A percentile compares a stretch with the other conserved stretches of the same genome.
Conservation (phyloP, 1,284 basidiomycete species). For the Boletellus deceptivus region DNA sequence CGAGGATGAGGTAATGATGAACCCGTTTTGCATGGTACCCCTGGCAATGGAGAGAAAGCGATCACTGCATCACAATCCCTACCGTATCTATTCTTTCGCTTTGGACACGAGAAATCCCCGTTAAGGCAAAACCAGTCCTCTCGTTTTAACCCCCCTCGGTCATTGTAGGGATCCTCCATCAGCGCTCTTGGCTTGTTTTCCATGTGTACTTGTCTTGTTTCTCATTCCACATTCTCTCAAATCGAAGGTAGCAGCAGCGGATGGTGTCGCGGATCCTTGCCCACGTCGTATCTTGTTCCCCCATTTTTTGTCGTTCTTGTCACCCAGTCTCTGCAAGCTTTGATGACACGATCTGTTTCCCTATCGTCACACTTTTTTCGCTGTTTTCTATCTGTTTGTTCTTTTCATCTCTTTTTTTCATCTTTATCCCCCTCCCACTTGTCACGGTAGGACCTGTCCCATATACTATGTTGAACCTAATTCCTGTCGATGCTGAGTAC, state of each 20-base stretch:
- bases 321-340: not conserved
- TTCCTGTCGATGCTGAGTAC: no score
- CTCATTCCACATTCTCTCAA: no score
- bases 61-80: conserved; percentile 27
- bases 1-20: conserved; percentile 18
- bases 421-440: not conserved
- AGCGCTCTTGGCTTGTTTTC: no score
- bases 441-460: no score
- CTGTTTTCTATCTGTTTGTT: conserved; percentile 1
- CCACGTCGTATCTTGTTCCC: conserved; percentile 5
- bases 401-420: conserved; percentile 1
- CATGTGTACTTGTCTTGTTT: not conserved
- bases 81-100: conserved; percentile 36
- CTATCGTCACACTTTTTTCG: not conserved
- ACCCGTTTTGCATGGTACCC: conserved; percentile 22
- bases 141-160: conserved; percentile 14
- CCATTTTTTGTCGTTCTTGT: not conserved
- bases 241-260: no score
- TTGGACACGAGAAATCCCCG: conserved; percentile 24
- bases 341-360: no score
- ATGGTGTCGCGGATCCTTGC: not conserved
- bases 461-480: no score
- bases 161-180: conserved; percentile 2
- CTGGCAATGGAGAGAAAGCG: conserved; percentile 15
- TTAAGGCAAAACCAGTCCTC: conserved; percentile 16